phyloP scores from a whole-genome alignment of 2,329 filamentous ascomycete species.

The Colletotrichum tofieldiae region DNA sequence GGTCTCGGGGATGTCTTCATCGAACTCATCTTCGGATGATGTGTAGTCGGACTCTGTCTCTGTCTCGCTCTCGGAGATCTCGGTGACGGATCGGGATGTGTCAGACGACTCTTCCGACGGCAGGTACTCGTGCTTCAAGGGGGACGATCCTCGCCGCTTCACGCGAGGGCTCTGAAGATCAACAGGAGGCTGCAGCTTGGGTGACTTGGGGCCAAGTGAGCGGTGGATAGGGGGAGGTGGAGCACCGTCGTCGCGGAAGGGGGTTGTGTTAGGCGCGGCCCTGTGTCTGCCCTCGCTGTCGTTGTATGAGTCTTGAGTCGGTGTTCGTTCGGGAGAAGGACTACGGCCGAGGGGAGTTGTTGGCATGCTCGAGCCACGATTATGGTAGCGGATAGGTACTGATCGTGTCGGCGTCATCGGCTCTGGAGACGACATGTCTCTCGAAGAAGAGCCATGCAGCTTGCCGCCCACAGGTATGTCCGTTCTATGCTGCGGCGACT shows the following conservation, averaged over 20 bases:
- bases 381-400: constrained; percentile 56
- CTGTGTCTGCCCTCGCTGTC: constrained; percentile 56
- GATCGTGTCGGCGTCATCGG: constrained; percentile 50
- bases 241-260: constrained; percentile 68
- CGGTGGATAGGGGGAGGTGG: constrained; percentile 70
- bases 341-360: constrained; percentile 47
- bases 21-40: constrained; percentile 68
- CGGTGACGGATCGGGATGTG: constrained; percentile 72
- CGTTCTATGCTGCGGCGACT: constrained; percentile 32
- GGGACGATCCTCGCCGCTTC: constrained; percentile 87
- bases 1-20: constrained; percentile 73
- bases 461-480: constrained; percentile 43
- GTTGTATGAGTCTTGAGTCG: constrained; percentile 54
- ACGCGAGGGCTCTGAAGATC: constrained; percentile 63
- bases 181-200: constrained; percentile 60
- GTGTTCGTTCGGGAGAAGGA: constrained; percentile 55
- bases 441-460: constrained; percentile 22
- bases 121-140: constrained; percentile 96
- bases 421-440: constrained; percentile 43
- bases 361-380: constrained; percentile 50
- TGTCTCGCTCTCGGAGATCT: constrained; percentile 46
- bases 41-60: constrained; percentile 65
- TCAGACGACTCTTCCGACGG: constrained; percentile 81
- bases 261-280: constrained; percentile 52
- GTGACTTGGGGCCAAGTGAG: constrained; percentile 58